Evolutionary conservation across 2,329 filamentous ascomycete species (phyloP).

Genomic region (Penicillium nordicum): DNA sequence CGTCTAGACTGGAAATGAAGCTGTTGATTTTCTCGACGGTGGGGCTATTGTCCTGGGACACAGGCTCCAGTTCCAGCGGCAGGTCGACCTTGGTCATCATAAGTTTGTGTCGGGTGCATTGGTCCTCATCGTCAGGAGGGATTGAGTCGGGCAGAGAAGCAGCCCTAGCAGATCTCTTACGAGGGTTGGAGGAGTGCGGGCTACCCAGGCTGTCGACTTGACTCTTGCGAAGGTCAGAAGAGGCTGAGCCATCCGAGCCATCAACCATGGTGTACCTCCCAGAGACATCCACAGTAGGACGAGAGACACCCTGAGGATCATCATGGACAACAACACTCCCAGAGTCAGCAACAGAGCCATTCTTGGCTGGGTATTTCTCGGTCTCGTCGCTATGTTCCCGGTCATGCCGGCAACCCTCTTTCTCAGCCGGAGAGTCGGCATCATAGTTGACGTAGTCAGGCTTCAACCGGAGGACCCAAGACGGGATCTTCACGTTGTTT

Average conservation of each 20-base stretch:
- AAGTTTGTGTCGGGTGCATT: not conserved
- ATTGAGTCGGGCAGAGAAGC: slow-evolving; percentile 29
- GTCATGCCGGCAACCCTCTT: not conserved
- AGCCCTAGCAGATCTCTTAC: slow-evolving; percentile 28
- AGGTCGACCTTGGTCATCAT: not conserved
- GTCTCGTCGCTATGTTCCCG: not conserved
- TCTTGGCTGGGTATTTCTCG: not conserved
- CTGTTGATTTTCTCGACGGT: not conserved
- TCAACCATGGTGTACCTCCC: not conserved
- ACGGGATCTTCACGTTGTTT: not conserved
- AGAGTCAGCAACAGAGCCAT: not conserved
- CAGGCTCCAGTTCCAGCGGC: not conserved
- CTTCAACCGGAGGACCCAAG: slow-evolving; percentile 1
- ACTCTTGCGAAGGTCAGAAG: not conserved
- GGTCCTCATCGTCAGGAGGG: slow-evolving; percentile 20
- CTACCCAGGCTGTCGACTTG: not conserved
- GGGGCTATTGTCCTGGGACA: not conserved
- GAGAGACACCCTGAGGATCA: not conserved
- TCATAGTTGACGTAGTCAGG: not conserved
- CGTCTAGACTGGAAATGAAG: not conserved
- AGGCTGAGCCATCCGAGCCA: not conserved
- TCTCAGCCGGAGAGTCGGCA: not conserved
- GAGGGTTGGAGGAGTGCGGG: slow-evolving; percentile 9
- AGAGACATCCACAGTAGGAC: not conserved
- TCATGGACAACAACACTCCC: not conserved